These are phyloP conservation scores for Xylariaceae sp. DNA, from an alignment of 2,329 filamentous ascomycete genomes.

Conservation along the genomic window DNA sequence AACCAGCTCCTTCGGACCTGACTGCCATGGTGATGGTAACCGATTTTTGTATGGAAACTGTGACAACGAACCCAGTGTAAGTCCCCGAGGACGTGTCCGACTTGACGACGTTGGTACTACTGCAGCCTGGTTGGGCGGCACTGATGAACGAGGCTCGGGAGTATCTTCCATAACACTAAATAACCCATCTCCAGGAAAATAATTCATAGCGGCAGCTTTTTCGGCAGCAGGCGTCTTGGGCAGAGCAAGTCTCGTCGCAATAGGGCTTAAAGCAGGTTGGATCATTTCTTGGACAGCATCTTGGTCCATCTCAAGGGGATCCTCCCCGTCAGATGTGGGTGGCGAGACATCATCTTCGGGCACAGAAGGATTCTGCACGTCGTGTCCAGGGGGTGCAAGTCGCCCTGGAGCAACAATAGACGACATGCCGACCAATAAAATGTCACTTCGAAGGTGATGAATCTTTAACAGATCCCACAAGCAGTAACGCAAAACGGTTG, in stretches of 20 bases:
- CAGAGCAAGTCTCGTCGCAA: constrained; percentile 54
- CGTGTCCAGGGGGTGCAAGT: constrained; percentile 12
- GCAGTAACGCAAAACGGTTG: constrained; percentile 2
- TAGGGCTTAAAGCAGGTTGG: constrained; percentile 56
- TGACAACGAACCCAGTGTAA: constrained; percentile 29
- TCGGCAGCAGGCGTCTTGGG: constrained; percentile 55
- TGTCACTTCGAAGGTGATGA: constrained; percentile 10
- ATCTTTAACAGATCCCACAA: constrained; percentile 8
- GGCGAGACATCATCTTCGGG: constrained; percentile 25
- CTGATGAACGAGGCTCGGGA: constrained; percentile 18
- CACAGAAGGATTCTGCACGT: constrained; percentile 18
- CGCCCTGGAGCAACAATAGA: constrained; percentile 4
- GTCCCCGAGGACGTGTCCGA: constrained; percentile 25
- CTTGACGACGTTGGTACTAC: constrained; percentile 1
- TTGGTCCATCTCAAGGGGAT: constrained; percentile 43
- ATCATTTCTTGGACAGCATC: constrained; percentile 60
- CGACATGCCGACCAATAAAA: constrained; percentile 22
- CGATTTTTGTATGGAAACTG: constrained; percentile 18
- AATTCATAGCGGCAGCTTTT: constrained; percentile 55
- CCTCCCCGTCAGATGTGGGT: constrained; percentile 32
- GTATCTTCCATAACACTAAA: constrained; percentile 36
- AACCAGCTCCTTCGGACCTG: constrained; percentile 39
- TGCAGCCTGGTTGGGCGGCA: background rate
- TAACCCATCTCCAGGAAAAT: constrained; percentile 35
- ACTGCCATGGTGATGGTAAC: constrained; percentile 39